Conservation (phyloP, 805 yeast species). For the fission yeast (Schizosaccharomyces pombe) region DNA sequence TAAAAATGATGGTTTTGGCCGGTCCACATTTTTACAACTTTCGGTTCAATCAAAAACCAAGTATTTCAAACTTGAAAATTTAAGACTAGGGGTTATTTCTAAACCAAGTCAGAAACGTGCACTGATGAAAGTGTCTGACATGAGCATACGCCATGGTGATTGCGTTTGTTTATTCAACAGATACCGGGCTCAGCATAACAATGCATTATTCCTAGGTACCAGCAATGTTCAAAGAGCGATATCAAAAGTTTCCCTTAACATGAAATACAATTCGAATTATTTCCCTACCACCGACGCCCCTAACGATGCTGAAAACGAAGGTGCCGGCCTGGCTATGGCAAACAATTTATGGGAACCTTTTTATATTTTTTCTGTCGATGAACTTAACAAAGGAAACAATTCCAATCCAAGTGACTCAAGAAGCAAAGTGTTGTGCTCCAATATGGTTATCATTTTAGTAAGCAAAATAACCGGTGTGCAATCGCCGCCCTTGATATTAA, state of each 20-base stretch:
- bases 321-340: not conserved
- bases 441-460: not conserved
- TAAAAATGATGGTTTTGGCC: not conserved
- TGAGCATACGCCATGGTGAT: slow-evolving; percentile 1
- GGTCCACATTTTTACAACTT: not conserved
- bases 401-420: not conserved
- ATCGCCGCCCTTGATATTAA: not conserved
- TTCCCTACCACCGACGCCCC: not conserved
- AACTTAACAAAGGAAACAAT: not conserved
- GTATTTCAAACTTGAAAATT: not conserved
- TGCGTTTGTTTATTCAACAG: not conserved
- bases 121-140: not conserved
- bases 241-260: not conserved
- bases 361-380: not conserved
- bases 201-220: not conserved
- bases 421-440: not conserved
- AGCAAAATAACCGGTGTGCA: not conserved
- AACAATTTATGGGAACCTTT: not conserved
- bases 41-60: not conserved
- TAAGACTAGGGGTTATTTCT: not conserved
- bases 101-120: not conserved
- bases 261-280: not conserved
- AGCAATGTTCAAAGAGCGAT: not conserved
- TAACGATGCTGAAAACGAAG: not conserved
- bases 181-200: not conserved